Conservation (phyloP, 371 early-diverging fungal genomes). For the Rhizopus microsporus region DNA sequence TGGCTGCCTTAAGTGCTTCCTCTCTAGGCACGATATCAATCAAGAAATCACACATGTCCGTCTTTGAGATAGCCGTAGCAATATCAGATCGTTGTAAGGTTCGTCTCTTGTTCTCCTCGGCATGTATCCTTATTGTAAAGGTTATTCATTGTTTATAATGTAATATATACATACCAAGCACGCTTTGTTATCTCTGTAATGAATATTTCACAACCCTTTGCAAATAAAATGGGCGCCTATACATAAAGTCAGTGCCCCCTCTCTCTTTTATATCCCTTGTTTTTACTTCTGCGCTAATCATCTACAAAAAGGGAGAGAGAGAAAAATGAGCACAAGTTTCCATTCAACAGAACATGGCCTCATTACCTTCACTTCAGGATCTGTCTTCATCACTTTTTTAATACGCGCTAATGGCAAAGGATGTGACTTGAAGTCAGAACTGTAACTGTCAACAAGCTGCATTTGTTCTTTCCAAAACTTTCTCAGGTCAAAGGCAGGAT, state of each 20-base stretch:
- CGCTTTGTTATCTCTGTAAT: constrained; percentile 95
- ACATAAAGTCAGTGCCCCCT: background rate
- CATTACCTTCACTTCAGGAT: constrained; percentile 92
- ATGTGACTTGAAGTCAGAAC: constrained; percentile 88
- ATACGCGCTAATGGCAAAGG: constrained; percentile 97
- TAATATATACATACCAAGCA: constrained; percentile 71
- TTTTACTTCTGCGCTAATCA: constrained; percentile 44
- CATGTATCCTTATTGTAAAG: constrained; percentile 72
- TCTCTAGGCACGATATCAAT: constrained; percentile 98
- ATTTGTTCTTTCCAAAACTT: constrained; percentile 54
- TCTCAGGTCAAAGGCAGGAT: constrained; percentile 44
- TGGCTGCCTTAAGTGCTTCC: constrained; percentile 46
- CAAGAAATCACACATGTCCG: constrained; percentile 98
- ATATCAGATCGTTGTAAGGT: constrained; percentile 97
- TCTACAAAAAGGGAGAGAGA: constrained; percentile 27
- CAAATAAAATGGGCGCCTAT: constrained; percentile 93
- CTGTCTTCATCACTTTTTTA: constrained; percentile 99
- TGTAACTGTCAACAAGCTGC: constrained; percentile 33
- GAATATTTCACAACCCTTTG: constrained; percentile 97
- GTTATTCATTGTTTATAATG: background rate
- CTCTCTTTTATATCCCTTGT: background rate
- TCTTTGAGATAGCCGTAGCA: constrained; percentile 90
- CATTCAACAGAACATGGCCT: background rate
- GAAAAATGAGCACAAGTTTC: background rate
- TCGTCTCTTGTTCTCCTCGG: constrained; percentile 98